Conservation (phyloP, 2,329 filamentous ascomycete species). For the Ascochyta lentis region DNA sequence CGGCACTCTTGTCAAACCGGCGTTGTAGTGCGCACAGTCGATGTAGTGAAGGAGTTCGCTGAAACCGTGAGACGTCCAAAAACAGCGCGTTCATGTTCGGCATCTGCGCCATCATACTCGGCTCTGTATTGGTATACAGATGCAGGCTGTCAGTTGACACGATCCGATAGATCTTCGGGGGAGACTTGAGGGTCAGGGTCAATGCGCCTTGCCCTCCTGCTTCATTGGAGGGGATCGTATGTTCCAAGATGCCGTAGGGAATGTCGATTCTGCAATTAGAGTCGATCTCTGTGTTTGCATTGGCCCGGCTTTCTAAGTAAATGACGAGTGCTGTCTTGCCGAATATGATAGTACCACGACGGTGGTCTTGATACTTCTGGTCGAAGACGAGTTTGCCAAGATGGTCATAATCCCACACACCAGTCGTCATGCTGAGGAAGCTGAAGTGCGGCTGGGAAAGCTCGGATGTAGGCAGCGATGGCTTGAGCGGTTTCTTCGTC, state of each 20-base stretch:
- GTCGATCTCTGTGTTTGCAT: conserved; percentile 6
- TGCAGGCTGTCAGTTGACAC: conserved; percentile 26
- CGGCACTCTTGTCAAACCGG: conserved; percentile 49
- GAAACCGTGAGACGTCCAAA: not conserved
- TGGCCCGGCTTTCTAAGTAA: conserved; percentile 22
- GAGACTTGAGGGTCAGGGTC: conserved; percentile 47
- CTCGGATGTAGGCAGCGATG: conserved; percentile 8
- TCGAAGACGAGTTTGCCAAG: conserved; percentile 48
- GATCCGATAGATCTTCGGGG: conserved; percentile 51
- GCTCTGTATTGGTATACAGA: conserved; percentile 23
- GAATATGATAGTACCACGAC: conserved; percentile 49
- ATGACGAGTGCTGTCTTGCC: conserved; percentile 39
- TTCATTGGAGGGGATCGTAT: conserved; percentile 40
- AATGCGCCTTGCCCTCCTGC: conserved; percentile 29
- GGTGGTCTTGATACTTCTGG: conserved; percentile 51
- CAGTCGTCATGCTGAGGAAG: conserved; percentile 41
- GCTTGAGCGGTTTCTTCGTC: conserved; percentile 17
- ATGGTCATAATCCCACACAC: conserved; percentile 53
- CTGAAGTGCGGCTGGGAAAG: conserved; percentile 30
- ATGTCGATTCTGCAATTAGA: conserved; percentile 50
- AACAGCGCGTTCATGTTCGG: conserved; percentile 10
- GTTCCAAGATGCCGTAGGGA: conserved; percentile 52
- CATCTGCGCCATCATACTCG: not conserved
- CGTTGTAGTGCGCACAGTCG: conserved; percentile 48
- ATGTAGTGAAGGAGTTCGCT: conserved; percentile 21